Evolutionary conservation across 306 rosid species (phyloP).

Genomic region (Arachis stenosperma): DNA sequence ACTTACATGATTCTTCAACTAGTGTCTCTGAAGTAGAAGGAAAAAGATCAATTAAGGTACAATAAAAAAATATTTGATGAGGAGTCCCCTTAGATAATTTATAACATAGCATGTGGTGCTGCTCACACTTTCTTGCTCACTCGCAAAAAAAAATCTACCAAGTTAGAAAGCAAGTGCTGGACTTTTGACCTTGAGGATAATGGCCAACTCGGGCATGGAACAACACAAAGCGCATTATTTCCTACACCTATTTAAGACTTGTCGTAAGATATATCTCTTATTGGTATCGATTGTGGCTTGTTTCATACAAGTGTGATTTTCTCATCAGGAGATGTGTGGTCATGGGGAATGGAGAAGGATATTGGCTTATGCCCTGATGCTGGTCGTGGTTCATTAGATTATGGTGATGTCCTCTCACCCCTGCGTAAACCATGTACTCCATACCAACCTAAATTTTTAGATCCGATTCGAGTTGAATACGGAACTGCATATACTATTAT

Average conservation of each 20-base stretch:
- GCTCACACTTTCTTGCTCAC: slow-evolving; percentile 89
- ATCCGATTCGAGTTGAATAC: slow-evolving; percentile 71
- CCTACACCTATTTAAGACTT: slow-evolving; percentile 69
- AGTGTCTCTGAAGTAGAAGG: slow-evolving; percentile 50
- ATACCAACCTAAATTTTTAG: slow-evolving; percentile 44
- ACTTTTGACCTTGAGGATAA: slow-evolving; percentile 88
- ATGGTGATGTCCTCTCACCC: slow-evolving; percentile 82
- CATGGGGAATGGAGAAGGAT: slow-evolving; percentile 98
- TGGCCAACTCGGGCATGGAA: slow-evolving; percentile 95
- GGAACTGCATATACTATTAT: slow-evolving; percentile 93
- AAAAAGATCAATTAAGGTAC: slow-evolving; percentile 55
- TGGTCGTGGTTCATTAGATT: slow-evolving; percentile 52
- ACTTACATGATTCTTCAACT: slow-evolving; percentile 46
- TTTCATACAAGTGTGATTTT: slow-evolving; percentile 88
- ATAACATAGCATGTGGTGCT: slow-evolving; percentile 86
- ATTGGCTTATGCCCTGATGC: slow-evolving; percentile 94
- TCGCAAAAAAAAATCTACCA: slow-evolving; percentile 52
- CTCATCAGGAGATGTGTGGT: slow-evolving; percentile 82
- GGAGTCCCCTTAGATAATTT: slow-evolving; percentile 58
- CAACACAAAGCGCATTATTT: slow-evolving; percentile 53
- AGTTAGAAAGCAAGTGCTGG: slow-evolving; percentile 70
- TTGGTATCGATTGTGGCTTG: slow-evolving; percentile 77
- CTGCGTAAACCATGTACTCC: slow-evolving; percentile 40
- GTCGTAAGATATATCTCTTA: slow-evolving; percentile 53
- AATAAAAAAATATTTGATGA: slow-evolving; percentile 45